Conservation (phyloP, 345 rosid genomes). For the Populus tremula region DNA sequence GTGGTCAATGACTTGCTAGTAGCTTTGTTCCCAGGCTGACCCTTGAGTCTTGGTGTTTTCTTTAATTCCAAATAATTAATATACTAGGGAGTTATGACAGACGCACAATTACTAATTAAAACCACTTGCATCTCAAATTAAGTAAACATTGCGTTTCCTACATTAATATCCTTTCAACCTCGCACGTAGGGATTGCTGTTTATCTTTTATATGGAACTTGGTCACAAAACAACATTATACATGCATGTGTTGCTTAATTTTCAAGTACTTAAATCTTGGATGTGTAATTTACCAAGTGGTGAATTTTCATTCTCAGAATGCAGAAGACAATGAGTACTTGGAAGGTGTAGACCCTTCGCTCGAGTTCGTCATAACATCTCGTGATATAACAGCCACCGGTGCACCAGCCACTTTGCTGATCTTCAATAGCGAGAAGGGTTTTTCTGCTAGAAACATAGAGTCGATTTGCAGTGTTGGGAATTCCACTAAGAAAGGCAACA, state of each 20-base stretch:
- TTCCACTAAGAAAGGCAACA: conserved; percentile 64
- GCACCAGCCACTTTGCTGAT: conserved; percentile 61
- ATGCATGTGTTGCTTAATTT: background rate
- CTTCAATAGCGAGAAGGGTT: conserved; percentile 67
- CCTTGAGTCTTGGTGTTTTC: too few species aligned
- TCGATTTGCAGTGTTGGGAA: conserved; percentile 67
- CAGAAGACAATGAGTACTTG: conserved; percentile 68
- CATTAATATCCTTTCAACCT: too few species aligned
- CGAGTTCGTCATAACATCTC: conserved; percentile 60
- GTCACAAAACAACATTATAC: background rate
- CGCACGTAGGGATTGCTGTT: too few species aligned
- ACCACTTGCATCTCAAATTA: too few species aligned
- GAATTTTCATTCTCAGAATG: conserved; percentile 40
- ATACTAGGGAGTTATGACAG: too few species aligned
- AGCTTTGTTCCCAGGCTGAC: too few species aligned
- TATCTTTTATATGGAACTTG: too few species aligned
- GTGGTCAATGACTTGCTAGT: background rate
- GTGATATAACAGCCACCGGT: conserved; percentile 60
- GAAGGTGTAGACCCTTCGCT: conserved; percentile 64
- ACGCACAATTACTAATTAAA: too few species aligned
- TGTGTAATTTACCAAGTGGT: background rate
- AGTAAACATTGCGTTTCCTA: too few species aligned
- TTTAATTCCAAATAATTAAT: too few species aligned
- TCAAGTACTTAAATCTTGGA: background rate
- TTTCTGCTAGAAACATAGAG: conserved; percentile 51